A percentile compares a stretch with the other conserved stretches of the same genome.
Evolutionary conservation across 2,329 filamentous ascomycete genomes (phyloP).

Genomic region (Taxawa tesnikishii): DNA sequence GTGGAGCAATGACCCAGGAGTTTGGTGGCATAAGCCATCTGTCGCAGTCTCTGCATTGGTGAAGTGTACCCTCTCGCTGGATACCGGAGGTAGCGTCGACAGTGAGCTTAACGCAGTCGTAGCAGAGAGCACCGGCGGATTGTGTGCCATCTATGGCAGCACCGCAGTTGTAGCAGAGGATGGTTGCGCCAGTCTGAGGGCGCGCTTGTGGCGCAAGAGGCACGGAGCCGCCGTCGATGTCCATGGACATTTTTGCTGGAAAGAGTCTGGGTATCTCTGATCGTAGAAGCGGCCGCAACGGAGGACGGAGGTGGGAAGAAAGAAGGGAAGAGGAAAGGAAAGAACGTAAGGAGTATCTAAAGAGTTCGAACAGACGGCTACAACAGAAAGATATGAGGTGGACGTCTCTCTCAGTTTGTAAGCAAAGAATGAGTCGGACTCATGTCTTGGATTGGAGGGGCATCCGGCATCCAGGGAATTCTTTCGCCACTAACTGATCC

Average conservation of each 20-base stretch:
- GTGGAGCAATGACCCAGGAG: slow-evolving; percentile 74
- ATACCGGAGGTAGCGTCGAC: slow-evolving; percentile 88
- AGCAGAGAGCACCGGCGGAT: slow-evolving; percentile 77
- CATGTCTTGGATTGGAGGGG: too few species aligned
- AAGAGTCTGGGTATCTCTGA: slow-evolving; percentile 4
- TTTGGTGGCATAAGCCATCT: slow-evolving; percentile 79
- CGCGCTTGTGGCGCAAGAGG: too few species aligned
- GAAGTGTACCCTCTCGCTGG: slow-evolving; percentile 77
- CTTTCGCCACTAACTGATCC: too few species aligned
- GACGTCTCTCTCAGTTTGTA: too few species aligned
- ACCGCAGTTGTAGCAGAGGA: slow-evolving; percentile 96
- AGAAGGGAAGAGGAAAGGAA: too few species aligned
- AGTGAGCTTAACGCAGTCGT: slow-evolving; percentile 89
- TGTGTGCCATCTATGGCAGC: slow-evolving; percentile 88
- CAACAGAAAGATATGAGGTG: too few species aligned
- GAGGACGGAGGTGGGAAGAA: too few species aligned
- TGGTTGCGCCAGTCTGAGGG: slow-evolving; percentile 30
- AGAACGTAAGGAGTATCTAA: too few species aligned
- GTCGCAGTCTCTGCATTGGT: slow-evolving; percentile 91
- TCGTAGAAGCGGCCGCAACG: too few species aligned
- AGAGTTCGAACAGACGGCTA: too few species aligned
- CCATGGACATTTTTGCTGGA: slow-evolving; percentile 21
- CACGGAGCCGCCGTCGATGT: slow-evolving; percentile 16
- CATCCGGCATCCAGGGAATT: too few species aligned
- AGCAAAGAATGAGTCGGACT: too few species aligned